Conservation (phyloP, 371 early-diverging fungal genomes). For the Blastocladiella emersonii region DNA sequence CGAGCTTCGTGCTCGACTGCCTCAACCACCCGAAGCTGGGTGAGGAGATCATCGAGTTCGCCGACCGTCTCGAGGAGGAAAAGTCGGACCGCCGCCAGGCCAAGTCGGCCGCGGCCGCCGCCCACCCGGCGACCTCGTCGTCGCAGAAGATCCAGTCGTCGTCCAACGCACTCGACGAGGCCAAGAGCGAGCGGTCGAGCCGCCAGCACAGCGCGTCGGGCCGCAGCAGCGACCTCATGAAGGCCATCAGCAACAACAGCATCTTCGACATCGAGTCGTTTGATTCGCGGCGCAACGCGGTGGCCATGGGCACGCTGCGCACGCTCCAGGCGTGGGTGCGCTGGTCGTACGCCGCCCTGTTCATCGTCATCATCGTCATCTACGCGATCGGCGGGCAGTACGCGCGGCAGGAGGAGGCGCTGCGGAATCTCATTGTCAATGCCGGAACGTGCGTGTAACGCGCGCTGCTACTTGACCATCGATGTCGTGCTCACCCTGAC, state of each 20-base stretch:
- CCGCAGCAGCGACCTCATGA: not conserved
- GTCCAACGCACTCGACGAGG: not conserved
- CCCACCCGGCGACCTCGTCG: no score
- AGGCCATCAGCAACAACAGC: not conserved
- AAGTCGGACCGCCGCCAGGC: no score
- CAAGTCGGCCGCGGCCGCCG: no score
- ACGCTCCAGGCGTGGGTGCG: not conserved
- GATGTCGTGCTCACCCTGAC: no score
- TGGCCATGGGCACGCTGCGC: not conserved
- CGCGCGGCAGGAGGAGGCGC: not conserved
- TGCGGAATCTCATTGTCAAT: no score
- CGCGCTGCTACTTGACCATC: no score
- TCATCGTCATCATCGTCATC: not conserved
- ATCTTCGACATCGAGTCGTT: not conserved
- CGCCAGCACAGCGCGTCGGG: not conserved
- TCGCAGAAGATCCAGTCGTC: not conserved
- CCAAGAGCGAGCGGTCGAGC: not conserved
- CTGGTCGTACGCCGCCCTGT: not conserved
- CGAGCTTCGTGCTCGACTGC: not conserved
- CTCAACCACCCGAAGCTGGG: not conserved
- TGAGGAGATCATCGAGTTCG: not conserved
- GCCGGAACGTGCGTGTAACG: not conserved
- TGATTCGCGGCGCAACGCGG: not conserved
- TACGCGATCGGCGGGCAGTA: not conserved
- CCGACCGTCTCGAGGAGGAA: not conserved